Base-by-base conservation (phyloP, 1,284 basidiomycete species). In the Rhodotorula sp. region DNA sequence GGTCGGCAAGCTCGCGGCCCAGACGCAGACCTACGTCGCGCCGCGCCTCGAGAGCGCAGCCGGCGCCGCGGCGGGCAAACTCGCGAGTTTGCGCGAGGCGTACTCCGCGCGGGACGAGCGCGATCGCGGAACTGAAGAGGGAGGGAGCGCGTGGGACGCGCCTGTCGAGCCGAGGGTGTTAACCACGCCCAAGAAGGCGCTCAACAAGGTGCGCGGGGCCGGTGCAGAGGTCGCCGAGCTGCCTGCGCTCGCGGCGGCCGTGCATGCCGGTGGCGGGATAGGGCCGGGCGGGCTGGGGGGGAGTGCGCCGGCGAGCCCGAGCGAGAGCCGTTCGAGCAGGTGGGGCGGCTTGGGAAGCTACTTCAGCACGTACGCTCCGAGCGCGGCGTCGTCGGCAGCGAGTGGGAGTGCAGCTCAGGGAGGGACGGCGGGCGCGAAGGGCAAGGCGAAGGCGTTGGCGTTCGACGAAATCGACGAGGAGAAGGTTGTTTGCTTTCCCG, bases 401-500 rank as follows among this genome's bases (percentile, higher is more conserved):
- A 58, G 21, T 37, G 67, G 41, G 41, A n/a, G 48, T 1, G 27
- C 21, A 19, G 44, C 5, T 13, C 7, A 12, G 44, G 39, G 12
- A 29, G 41, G 36, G 37, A 17, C 27, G 21, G 8, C n/a, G 21
- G 12, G 41, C 8, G 34, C 21, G 8, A 56, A 56, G 55, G 54
- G 44, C 25, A 56, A 64, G 48, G 64, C 55, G 10, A 65, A 58
- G 48, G 55, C 41, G 10, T 29, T 56, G 19, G 32, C 41, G 25
- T 46, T 12, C 22, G 57, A 67, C 22, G 66, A 71, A 21, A 8
- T 60, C 3, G 67, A 70, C 37, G 70, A 76, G 46, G 75, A 76
- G 32, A 70, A 61, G 46, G 32, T 76, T 34, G 66, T 72, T 9
- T 67, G 63, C 48, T 76, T 76, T 59, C 72, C 75, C 4, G 75